Percentiles rank a stretch among this genome's conserved stretches.
These are phyloP conservation scores for Rhizomucor pusillus DNA, from an alignment of 371 early-diverging fungal genomes.

Conservation along the genomic window DNA sequence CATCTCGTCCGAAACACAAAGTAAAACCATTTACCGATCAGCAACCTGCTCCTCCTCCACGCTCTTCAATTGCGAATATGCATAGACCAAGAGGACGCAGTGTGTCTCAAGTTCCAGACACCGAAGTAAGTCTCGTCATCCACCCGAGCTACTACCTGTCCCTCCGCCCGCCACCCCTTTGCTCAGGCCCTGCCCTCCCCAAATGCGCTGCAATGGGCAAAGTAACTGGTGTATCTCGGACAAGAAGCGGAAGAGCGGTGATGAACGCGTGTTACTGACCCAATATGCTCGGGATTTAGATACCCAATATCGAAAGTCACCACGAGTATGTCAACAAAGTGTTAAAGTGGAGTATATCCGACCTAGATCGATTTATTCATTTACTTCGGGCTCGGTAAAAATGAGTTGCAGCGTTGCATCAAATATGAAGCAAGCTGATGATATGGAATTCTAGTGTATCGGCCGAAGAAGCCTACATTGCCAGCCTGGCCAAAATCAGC, in stretches of 20 bases:
- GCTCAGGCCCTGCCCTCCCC: too few species aligned
- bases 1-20: too few species aligned
- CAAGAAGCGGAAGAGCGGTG: too few species aligned
- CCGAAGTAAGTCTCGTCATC: background rate
- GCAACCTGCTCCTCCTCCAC: too few species aligned
- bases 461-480: conserved; percentile 41
- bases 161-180: too few species aligned
- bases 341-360: conserved; percentile 41
- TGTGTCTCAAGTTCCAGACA: background rate
- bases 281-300: conserved; percentile 39
- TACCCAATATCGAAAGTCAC: conserved; percentile 37
- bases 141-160: too few species aligned
- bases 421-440: background rate
- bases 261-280: background rate
- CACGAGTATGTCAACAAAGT: conserved; percentile 36
- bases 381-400: conserved; percentile 37
- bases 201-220: too few species aligned
- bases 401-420: background rate
- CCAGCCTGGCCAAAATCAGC: conserved; percentile 28
- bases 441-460: conserved; percentile 19
- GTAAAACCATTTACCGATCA: too few species aligned
- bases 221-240: background rate
- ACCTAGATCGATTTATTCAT: conserved; percentile 38
- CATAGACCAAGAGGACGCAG: background rate
- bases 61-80: background rate